These are phyloP conservation scores for Malania oleifera DNA, from an alignment of 164 flowering plant genomes.

Conservation along the genomic window DNA sequence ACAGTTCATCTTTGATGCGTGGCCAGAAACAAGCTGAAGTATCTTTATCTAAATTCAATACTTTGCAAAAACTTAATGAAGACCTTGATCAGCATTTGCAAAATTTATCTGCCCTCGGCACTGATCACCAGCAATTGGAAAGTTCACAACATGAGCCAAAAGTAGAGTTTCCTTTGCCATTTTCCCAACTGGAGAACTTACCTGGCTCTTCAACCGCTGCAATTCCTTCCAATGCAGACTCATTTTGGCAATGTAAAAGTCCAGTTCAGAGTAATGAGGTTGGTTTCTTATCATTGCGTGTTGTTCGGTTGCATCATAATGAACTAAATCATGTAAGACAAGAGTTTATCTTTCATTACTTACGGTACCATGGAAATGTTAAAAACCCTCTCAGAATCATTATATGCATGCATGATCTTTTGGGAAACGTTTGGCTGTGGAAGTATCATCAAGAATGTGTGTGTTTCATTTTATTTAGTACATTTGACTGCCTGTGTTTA, in stretches of 20 bases:
- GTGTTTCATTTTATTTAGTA: too few relatives aligned
- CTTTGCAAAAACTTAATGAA: conserved; percentile 16
- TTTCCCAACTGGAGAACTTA: conserved; percentile 39
- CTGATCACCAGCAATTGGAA: conserved; percentile 23
- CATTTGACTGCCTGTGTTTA: too few relatives aligned
- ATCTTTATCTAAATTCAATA: conserved; percentile 15
- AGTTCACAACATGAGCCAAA: conserved; percentile 24
- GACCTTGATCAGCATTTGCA: conserved; percentile 19
- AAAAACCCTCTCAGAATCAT: not conserved
- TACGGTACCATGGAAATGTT: too few relatives aligned
- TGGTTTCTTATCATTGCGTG: conserved; percentile 9
- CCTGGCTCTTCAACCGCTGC: conserved; percentile 27
- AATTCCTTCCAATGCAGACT: conserved; percentile 39
- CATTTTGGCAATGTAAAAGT: conserved; percentile 56
- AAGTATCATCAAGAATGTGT: too few relatives aligned
- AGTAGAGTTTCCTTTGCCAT: conserved; percentile 30
- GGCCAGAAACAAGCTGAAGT: conserved; percentile 23
- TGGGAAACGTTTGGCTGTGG: not conserved
- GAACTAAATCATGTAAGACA: too few relatives aligned
- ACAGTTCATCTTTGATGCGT: conserved; percentile 16
- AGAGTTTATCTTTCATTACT: too few relatives aligned
- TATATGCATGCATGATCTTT: not conserved
- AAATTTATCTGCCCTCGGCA: conserved; percentile 17
- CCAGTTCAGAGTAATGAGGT: conserved; percentile 51
- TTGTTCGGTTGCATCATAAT: too few relatives aligned